phyloP scores from a whole-genome alignment of 768 basidiomycete species.

The Russula lepida region DNA sequence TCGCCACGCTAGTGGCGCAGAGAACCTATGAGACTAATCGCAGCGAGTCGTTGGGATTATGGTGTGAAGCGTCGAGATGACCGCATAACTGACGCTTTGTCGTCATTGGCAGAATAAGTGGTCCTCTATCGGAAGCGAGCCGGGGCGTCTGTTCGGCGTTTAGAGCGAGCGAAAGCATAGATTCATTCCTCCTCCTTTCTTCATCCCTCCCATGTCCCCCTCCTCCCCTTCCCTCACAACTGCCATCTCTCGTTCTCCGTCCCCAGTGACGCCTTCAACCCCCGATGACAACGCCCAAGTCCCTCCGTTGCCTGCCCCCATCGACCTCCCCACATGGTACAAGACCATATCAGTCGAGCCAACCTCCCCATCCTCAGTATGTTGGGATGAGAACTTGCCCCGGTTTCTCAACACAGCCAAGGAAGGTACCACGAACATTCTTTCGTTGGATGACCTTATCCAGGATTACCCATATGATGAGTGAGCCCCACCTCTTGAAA shows the following conservation, averaged over 20 bases:
- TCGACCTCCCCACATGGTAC: slow-evolving; percentile 53
- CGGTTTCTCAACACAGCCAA: slow-evolving; percentile 36
- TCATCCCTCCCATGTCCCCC: slow-evolving; percentile 42
- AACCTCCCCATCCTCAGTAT: slow-evolving; percentile 28
- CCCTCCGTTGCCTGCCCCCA: slow-evolving; percentile 43
- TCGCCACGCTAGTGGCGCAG: too few species aligned
- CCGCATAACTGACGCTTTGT: not conserved
- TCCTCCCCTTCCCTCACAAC: slow-evolving; percentile 41
- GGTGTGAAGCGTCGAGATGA: too few species aligned
- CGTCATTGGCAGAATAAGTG: not conserved
- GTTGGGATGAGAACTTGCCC: slow-evolving; percentile 38
- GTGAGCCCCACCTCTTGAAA: slow-evolving; percentile 35
- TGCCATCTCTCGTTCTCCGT: slow-evolving; percentile 55
- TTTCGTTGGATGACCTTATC: slow-evolving; percentile 64
- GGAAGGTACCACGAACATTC: slow-evolving; percentile 46
- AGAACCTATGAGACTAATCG: too few species aligned
- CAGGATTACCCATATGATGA: slow-evolving; percentile 70
- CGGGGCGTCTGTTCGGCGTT: not conserved
- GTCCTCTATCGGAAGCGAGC: not conserved
- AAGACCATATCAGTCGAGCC: slow-evolving; percentile 38
- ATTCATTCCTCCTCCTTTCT: not conserved
- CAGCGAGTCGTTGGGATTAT: too few species aligned
- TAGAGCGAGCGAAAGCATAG: not conserved
- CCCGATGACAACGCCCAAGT: slow-evolving; percentile 54
- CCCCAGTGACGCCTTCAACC: slow-evolving; percentile 60